Evolutionary conservation across 768 basidiomycete genomes (phyloP).

Genomic region (Termitomyces sp.): DNA sequence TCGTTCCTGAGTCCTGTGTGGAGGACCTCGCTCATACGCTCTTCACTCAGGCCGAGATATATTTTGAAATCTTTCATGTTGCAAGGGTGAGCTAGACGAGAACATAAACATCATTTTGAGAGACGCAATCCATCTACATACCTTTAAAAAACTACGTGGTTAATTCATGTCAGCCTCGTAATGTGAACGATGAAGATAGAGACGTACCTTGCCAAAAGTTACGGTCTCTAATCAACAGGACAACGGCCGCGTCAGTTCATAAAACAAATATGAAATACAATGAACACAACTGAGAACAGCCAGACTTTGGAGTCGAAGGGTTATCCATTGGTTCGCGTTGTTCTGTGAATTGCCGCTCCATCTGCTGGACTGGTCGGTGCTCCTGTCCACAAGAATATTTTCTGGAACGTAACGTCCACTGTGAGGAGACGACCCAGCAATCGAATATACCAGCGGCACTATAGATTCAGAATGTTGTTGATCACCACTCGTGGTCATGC

Average conservation of each 20-base stretch:
- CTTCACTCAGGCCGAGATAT: conserved; percentile 58
- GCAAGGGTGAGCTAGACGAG: conserved; percentile 67
- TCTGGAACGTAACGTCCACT: conserved; percentile 67
- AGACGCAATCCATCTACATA: conserved; percentile 18
- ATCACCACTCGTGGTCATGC: conserved; percentile 8
- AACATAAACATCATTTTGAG: conserved; percentile 6
- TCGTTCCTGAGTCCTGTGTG: conserved; percentile 67
- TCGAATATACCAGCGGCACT: conserved; percentile 41
- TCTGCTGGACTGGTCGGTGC: conserved; percentile 62
- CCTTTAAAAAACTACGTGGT: conserved; percentile 37
- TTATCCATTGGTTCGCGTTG: conserved; percentile 65
- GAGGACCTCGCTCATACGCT: conserved; percentile 67
- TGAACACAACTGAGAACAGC: conserved; percentile 62
- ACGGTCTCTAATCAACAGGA: conserved; percentile 47
- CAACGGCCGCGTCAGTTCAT: conserved; percentile 3
- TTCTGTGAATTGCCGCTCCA: conserved; percentile 72
- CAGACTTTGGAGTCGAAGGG: conserved; percentile 57
- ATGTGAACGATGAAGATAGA: neutral
- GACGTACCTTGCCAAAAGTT: conserved; percentile 75
- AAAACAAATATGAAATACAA: neutral
- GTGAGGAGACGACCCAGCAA: conserved; percentile 64
- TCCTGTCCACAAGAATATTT: conserved; percentile 64
- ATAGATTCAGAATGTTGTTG: conserved; percentile 11
- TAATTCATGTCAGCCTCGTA: conserved; percentile 1
- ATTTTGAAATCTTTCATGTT: conserved; percentile 84